These are phyloP conservation scores for Arachnomyces sp. DNA, from an alignment of 2,329 filamentous ascomycete genomes.

Conservation along the genomic window DNA sequence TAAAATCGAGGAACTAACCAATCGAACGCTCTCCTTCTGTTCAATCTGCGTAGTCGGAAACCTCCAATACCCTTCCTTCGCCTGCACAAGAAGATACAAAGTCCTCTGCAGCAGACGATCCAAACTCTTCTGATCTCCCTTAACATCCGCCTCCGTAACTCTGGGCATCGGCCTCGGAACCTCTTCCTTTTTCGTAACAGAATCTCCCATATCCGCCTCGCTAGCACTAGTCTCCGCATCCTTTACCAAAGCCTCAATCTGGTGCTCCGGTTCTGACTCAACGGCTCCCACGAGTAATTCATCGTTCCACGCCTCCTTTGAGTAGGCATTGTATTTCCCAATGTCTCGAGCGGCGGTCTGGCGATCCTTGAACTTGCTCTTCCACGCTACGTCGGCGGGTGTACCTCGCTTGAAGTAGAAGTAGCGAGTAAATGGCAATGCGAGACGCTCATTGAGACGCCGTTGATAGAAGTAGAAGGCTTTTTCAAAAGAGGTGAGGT, in stretches of 20 bases:
- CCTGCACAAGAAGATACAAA: constrained; percentile 78
- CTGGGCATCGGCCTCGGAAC: constrained; percentile 65
- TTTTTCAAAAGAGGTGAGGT: constrained; percentile 80
- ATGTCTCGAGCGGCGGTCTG: constrained; percentile 75
- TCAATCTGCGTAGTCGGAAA: constrained; percentile 69
- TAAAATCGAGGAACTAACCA: constrained; percentile 52
- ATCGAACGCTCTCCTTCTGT: constrained; percentile 68
- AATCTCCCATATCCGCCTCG: constrained; percentile 37
- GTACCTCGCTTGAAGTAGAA: constrained; percentile 96
- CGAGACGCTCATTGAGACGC: constrained; percentile 85
- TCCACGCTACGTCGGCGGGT: constrained; percentile 78
- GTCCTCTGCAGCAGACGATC: constrained; percentile 73
- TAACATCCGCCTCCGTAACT: constrained; percentile 68
- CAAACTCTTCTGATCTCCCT: constrained; percentile 67
- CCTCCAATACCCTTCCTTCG: constrained; percentile 62
- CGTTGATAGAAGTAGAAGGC: constrained; percentile 96
- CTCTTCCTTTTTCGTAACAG: constrained; percentile 47
- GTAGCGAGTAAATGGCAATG: constrained; percentile 76
- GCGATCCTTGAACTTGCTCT: constrained; percentile 71
- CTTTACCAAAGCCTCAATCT: constrained; percentile 62
- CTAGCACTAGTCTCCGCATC: constrained; percentile 56
- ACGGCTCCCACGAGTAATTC: constrained; percentile 71
- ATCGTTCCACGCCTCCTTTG: constrained; percentile 78
- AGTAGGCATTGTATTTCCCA: constrained; percentile 71
- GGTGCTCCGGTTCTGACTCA: constrained; percentile 55